Evolutionary conservation across 1,139 yeast species (phyloP).

Genomic region (Komagataea norvegica): DNA sequence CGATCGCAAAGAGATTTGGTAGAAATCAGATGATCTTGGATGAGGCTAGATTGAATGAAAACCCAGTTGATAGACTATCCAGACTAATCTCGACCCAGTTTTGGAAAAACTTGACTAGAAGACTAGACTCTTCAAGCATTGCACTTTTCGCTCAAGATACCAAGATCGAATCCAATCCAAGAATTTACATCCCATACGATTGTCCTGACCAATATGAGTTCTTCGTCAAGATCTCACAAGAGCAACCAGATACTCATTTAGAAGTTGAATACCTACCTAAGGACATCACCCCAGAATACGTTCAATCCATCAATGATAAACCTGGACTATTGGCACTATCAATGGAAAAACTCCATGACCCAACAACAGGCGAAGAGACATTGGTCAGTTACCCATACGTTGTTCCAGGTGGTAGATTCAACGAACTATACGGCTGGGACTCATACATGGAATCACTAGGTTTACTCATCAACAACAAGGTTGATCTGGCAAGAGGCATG

Average conservation of each 20-base stretch:
- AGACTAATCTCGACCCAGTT: conserved; percentile 73
- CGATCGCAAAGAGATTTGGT: conserved; percentile 80
- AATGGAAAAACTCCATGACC: conserved; percentile 46
- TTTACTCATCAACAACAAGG: conserved; percentile 58
- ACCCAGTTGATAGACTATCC: conserved; percentile 76
- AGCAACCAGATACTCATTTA: conserved; percentile 54
- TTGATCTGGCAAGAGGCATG: conserved; percentile 82
- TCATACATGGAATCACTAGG: conserved; percentile 92
- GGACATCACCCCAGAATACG: conserved; percentile 60
- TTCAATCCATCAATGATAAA: conserved; percentile 67
- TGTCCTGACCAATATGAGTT: conserved; percentile 72
- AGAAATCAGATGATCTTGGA: conserved; percentile 72
- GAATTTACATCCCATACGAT: conserved; percentile 73
- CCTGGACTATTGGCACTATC: conserved; percentile 90
- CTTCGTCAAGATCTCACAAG: conserved; percentile 49
- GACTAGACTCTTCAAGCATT: conserved; percentile 57
- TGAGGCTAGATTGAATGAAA: conserved; percentile 79
- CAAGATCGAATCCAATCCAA: conserved; percentile 68
- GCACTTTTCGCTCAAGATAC: conserved; percentile 74
- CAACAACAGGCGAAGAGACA: conserved; percentile 42
- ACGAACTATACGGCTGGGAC: conserved; percentile 98
- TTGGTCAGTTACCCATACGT: conserved; percentile 77
- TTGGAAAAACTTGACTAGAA: conserved; percentile 78
- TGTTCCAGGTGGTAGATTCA: conserved; percentile 97
- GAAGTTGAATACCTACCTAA: conserved; percentile 71